phyloP scores from a whole-genome alignment of 2,329 filamentous ascomycete genomes.

The Penicillium sp. region DNA sequence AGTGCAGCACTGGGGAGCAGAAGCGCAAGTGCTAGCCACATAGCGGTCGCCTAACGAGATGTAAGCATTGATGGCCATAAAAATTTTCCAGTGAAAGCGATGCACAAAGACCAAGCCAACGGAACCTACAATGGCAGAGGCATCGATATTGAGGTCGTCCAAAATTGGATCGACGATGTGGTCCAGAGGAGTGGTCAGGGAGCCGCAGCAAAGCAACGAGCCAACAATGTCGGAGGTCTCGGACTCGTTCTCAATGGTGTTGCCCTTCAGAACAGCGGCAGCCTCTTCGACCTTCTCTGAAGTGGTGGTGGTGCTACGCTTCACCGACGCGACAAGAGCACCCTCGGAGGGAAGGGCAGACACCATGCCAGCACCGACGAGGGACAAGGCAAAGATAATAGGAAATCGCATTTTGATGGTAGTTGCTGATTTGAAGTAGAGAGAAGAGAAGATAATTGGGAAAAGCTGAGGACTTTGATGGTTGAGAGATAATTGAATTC shows the following conservation, averaged over 20 bases:
- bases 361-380: constrained; percentile 30
- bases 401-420: constrained; percentile 29
- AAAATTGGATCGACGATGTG: constrained; percentile 28
- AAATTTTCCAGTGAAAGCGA: background rate
- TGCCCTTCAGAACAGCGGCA: constrained; percentile 9
- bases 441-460: no score
- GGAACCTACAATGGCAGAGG: constrained; percentile 27
- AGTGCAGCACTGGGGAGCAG: constrained; percentile 31
- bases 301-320: constrained; percentile 5
- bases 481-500: no score
- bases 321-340: constrained; percentile 1
- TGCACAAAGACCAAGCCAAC: constrained; percentile 30
- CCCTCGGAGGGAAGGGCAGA: constrained; percentile 20
- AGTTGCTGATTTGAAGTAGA: background rate
- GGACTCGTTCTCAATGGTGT: constrained; percentile 9
- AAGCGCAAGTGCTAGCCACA: constrained; percentile 16
- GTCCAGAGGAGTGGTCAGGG: constrained; percentile 31
- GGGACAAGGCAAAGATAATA: constrained; percentile 30
- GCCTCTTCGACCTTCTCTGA: constrained; percentile 12
- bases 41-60: constrained; percentile 25
- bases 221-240: constrained; percentile 20
- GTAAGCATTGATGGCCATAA: background rate
- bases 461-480: no score
- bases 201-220: constrained; percentile 29
- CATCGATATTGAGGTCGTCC: constrained; percentile 21